Evolutionary conservation across 306 rosid species (phyloP).

Genomic region (Lagenaria siceraria): DNA sequence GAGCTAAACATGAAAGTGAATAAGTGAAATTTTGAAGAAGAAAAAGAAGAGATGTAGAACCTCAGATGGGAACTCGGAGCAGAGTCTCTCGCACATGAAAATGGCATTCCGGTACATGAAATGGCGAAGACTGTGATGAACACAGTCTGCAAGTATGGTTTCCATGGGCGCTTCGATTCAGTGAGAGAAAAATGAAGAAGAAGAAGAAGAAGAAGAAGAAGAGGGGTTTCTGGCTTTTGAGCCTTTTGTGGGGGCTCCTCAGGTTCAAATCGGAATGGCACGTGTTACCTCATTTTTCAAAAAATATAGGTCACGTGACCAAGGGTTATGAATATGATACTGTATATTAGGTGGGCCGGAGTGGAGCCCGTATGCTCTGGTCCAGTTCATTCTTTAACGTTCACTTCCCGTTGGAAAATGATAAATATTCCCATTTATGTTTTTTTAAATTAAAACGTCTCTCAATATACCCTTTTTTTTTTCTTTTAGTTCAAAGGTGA

Average conservation of each 20-base stretch:
- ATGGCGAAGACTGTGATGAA: constrained; percentile 73
- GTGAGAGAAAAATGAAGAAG: background rate
- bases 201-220: background rate
- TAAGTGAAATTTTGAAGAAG: background rate
- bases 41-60: constrained; percentile 12
- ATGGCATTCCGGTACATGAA: constrained; percentile 74
- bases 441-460: no score
- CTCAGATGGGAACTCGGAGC: constrained; percentile 79
- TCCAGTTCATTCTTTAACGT: constrained; percentile 2
- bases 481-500: no score
- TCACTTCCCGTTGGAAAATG: background rate
- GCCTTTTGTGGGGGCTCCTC: constrained; percentile 1
- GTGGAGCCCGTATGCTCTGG: background rate
- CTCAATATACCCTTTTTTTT: no score
- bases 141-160: constrained; percentile 55
- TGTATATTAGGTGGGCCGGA: background rate
- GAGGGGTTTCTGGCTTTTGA: constrained; percentile 12
- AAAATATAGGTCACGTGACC: constrained; percentile 34
- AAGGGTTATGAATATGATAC: background rate
- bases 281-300: constrained; percentile 28
- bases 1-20: background rate
- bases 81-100: constrained; percentile 86
- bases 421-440: background rate
- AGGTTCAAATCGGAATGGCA: constrained; percentile 26
- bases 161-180: constrained; percentile 49